These are phyloP conservation scores for Stachybotrys elegans DNA, from an alignment of 2,329 filamentous ascomycete genomes.

Conservation along the genomic window DNA sequence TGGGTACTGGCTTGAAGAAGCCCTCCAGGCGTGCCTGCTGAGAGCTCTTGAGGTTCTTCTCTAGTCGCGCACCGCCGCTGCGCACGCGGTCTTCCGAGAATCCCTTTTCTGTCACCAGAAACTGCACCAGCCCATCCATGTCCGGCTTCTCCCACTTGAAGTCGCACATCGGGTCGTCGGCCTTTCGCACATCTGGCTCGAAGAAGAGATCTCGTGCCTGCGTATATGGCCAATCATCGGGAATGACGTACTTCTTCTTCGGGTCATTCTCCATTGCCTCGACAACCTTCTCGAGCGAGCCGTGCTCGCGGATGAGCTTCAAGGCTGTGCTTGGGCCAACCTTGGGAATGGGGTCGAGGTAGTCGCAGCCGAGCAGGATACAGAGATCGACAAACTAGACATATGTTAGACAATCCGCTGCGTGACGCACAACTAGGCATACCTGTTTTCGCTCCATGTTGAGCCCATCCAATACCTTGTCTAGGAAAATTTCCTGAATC, in stretches of 20 bases:
- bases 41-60: constrained; percentile 85
- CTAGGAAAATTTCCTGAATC: constrained; percentile 88
- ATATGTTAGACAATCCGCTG: too few relatives aligned
- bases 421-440: too few relatives aligned
- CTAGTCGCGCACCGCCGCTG: constrained; percentile 67
- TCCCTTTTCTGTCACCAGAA: constrained; percentile 87
- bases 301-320: constrained; percentile 90
- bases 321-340: constrained; percentile 87
- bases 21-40: constrained; percentile 91
- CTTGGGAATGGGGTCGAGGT: constrained; percentile 93
- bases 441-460: constrained; percentile 85
- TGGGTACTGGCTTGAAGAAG: constrained; percentile 92
- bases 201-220: constrained; percentile 92
- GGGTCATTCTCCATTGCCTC: constrained; percentile 71
- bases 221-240: constrained; percentile 94
- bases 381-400: constrained; percentile 93
- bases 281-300: constrained; percentile 80
- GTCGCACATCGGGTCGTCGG: constrained; percentile 82
- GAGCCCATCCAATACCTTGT: constrained; percentile 80
- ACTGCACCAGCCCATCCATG: constrained; percentile 82
- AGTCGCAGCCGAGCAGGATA: constrained; percentile 95
- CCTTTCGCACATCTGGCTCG: constrained; percentile 78
- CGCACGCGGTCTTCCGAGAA: constrained; percentile 95
- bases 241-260: constrained; percentile 76
- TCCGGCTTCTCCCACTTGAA: constrained; percentile 98